Base-by-base conservation (phyloP, 768 basidiomycete species). In the Mycena chlorophos region DNA sequence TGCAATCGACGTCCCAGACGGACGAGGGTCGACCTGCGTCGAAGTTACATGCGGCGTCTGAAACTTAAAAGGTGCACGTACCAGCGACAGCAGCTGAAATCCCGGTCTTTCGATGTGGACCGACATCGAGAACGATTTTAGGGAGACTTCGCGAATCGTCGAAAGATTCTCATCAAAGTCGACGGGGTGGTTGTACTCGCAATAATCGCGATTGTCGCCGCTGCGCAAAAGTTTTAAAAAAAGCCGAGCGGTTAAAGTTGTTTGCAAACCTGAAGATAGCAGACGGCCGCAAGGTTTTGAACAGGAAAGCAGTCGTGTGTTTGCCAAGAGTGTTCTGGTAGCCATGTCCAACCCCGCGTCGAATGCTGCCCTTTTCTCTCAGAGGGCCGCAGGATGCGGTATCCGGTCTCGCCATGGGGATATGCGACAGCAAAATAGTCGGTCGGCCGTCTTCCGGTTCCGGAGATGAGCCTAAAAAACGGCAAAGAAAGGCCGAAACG, bases 121-220 rank as follows among this genome's bases (percentile, higher is more conserved):
- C 14, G 85, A 84, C 57, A 85, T 83, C 16, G 90, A 88, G 69
- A 96, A 94, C 0, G 93, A 89, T 69, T 94, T 95, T 55, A 96
- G 77, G 1, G 93, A 94, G 20, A 94, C 81, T 71, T 96, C 94
- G 45, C 86, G 85, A 40, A 87, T 74, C 2, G 65, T 55, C 29
- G 60, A 50, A 30, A 65, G 57, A 56, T 52, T 62, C 56, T 52
- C 61, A 31, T 53, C 65, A 31, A 57, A 62, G 3, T 69, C 65
- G 8, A 73, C 60, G 29, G 72, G 71, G 68, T 91, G 89, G 22
- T 70, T 72, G 63, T 87, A 79, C 61, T 92, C 90, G 65, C 94
- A 98, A 64, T 91, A 91, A 70, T 97, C 94, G 48, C 91, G 89
- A 69, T 96, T 91, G 71, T 98, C 93, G 5, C 87, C 94, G 65